Evolutionary conservation across 208 protist species (phyloP).

Genomic region (Leishmania lainsoni): DNA sequence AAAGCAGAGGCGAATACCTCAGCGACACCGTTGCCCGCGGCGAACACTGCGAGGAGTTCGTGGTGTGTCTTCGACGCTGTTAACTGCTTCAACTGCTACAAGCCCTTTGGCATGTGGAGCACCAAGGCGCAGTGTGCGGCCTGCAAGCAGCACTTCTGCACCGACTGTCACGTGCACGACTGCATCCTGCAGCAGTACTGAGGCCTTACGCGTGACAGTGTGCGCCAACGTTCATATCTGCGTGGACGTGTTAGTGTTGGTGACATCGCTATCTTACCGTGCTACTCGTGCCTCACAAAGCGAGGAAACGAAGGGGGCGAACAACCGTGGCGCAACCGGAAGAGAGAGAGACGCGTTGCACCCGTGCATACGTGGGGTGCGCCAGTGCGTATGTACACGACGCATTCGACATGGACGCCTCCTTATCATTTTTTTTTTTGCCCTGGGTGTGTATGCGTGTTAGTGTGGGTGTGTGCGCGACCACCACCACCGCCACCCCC

Average conservation of each 20-base stretch:
- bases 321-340: not conserved
- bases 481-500: not conserved
- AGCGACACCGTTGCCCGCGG: not conserved
- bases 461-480: not conserved
- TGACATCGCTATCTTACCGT: not conserved
- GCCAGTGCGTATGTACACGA: not conserved
- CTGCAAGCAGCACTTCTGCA: slow-evolving; percentile 47
- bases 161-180: slow-evolving; percentile 36
- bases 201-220: not conserved
- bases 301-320: too few species aligned
- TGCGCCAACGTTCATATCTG: not conserved
- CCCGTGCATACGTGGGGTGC: not conserved
- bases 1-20: not conserved
- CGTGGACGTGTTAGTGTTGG: not conserved
- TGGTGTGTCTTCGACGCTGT: slow-evolving; percentile 47
- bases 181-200: slow-evolving; percentile 25
- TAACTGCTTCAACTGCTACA: slow-evolving; percentile 55
- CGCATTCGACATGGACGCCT: not conserved
- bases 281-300: not conserved
- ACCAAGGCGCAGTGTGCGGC: slow-evolving; percentile 25
- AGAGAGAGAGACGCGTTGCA: not conserved
- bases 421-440: not conserved
- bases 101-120: slow-evolving; percentile 38
- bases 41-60: slow-evolving; percentile 20
- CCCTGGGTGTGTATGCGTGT: not conserved